These are phyloP conservation scores for Anastatica hierochuntica DNA, from an alignment of 345 rosid species.

Conservation along the genomic window DNA sequence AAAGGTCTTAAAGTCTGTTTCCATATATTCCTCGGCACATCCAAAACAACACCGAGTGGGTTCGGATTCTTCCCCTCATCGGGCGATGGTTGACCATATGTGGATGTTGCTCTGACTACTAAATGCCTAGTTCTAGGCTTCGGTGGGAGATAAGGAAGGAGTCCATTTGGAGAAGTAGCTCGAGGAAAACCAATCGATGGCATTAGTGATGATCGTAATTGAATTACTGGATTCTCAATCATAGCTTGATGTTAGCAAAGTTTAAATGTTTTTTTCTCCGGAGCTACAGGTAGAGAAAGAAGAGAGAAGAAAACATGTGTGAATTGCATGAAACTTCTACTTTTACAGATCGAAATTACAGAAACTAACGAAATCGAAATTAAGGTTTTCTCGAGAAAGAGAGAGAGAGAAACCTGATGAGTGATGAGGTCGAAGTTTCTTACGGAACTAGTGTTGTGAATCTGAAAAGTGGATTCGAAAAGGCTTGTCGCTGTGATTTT, in stretches of 20 bases:
- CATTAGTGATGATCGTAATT: conserved; percentile 35
- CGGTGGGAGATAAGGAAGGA: conserved; percentile 49
- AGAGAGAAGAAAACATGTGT: conserved; percentile 8
- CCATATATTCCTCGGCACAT: conserved; percentile 67
- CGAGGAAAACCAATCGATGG: conserved; percentile 31
- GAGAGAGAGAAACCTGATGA: conserved; percentile 21
- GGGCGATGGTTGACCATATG: conserved; percentile 37
- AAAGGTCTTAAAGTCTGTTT: conserved; percentile 68
- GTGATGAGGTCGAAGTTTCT: too few species aligned
- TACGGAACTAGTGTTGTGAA: conserved; percentile 17
- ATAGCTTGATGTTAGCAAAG: conserved; percentile 23
- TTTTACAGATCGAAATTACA: neutral
- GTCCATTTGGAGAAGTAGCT: conserved; percentile 25
- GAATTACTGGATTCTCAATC: conserved; percentile 39
- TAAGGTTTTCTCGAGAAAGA: neutral
- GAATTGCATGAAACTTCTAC: conserved; percentile 14
- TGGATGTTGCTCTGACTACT: conserved; percentile 46
- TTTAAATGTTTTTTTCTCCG: conserved; percentile 9
- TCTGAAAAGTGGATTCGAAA: conserved; percentile 17
- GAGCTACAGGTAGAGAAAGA: conserved; percentile 2
- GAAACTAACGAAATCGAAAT: too few species aligned
- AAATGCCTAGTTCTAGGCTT: conserved; percentile 32
- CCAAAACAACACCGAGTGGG: conserved; percentile 55
- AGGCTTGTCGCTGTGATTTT: conserved; percentile 6
- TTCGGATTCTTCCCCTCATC: conserved; percentile 40